Evolutionary conservation across 2,329 filamentous ascomycete species (phyloP), one percentile per base, ranked within the genome.

Genomic region (Fusarium austroafricanum): DNA sequence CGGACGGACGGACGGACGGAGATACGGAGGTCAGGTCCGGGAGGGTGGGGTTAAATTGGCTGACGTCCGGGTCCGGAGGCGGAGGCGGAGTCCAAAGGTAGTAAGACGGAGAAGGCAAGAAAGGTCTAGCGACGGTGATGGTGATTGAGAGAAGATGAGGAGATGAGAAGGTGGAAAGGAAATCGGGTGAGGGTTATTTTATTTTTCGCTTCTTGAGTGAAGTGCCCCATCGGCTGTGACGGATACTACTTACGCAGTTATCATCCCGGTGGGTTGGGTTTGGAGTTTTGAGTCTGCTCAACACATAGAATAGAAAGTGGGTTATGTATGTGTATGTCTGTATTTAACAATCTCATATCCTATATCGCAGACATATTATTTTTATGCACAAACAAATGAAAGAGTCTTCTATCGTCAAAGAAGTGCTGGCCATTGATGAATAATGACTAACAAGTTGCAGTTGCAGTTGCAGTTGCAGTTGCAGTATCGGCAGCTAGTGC

Each of bases 181-280:
- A 26, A 26, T 26, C 26, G 9, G 26, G 26, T 40, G 56, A 26
- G 39, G 14, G 35, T 20, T 40, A 61, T 64, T 50, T 67, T 45
- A 46, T 33, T 35, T 35, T 57, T 44, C 40, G 38, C 45, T 18
- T 55, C 64, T 68, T 40, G 43, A 45, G 37, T 47, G 28, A 46
- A 52, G 33, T 46, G 65, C 64, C 65, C 65, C 65, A 68, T 68
- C 60, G 15, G 67, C 61, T 64, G 61, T 64, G 61, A 64, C 66
- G 61, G 67, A 68, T 68, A 70, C 67, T 67, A 70, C 67, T 67
- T 55, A 66, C 28, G 66, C 65, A 68, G 50, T 63, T 62, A 67
- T 67, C 52, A 68, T 68, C 66, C 66, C 66, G 66, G 65, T 39
- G 61, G 60, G 40, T 60, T 39, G 61, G 60, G 40, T 60, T 65